phyloP scores from a whole-genome alignment of 768 basidiomycete species.

The Lactifluus hygrophoroides region DNA sequence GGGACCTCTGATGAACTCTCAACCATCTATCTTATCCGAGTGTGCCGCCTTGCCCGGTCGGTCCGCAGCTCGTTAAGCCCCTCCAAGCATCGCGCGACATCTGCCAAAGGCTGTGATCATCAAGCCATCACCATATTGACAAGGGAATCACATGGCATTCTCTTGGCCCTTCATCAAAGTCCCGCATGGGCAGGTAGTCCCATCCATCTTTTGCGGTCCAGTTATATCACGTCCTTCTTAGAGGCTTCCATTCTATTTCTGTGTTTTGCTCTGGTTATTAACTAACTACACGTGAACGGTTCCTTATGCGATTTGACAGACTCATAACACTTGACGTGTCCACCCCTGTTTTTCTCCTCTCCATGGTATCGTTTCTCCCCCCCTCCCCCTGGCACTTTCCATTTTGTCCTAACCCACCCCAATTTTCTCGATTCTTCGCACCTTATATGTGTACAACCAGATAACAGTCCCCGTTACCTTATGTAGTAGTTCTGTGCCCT shows the following conservation, averaged over 20 bases:
- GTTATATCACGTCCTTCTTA: background rate
- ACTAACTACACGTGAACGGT: background rate
- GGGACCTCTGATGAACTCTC: too few relatives aligned
- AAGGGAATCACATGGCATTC: background rate
- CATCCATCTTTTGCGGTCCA: background rate
- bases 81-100: background rate
- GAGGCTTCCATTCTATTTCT: background rate
- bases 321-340: conserved; percentile 13
- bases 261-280: background rate
- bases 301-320: background rate
- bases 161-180: background rate
- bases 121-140: background rate
- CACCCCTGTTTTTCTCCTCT: background rate
- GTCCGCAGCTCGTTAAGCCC: background rate
- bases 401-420: background rate
- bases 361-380: background rate
- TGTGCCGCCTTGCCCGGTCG: background rate
- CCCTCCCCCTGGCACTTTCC: background rate
- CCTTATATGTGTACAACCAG: background rate
- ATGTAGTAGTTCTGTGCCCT: background rate
- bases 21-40: too few relatives aligned
- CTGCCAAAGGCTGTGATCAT: background rate
- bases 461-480: background rate
- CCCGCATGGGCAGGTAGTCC: background rate
- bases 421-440: background rate